Evolutionary conservation across 176 grass and related monocot species (phyloP).

Genomic region (Triticum monococcum): DNA sequence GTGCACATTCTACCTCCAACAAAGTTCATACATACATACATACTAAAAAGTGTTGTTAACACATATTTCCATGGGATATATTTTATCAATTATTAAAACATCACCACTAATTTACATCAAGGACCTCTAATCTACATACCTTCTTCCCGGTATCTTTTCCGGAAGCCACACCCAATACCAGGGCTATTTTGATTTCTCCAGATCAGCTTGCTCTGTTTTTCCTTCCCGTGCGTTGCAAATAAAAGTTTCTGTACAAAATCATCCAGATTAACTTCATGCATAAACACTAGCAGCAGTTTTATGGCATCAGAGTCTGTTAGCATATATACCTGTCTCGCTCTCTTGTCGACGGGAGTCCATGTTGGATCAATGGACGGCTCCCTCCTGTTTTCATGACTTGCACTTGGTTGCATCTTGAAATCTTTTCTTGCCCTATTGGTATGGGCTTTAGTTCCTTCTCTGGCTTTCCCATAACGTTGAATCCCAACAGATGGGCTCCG

Average conservation of each 20-base stretch:
- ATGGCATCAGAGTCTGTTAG: not conserved
- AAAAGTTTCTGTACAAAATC: conserved; percentile 75
- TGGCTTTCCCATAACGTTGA: conserved; percentile 22
- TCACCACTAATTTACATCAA: not conserved
- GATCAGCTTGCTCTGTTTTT: conserved; percentile 88
- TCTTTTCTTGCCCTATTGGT: conserved; percentile 45
- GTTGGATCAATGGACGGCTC: conserved; percentile 45
- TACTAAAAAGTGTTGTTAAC: not conserved
- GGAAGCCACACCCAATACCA: conserved; percentile 40
- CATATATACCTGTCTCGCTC: conserved; percentile 71
- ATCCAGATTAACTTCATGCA: conserved; percentile 17
- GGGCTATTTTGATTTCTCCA: conserved; percentile 83
- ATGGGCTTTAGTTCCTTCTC: conserved; percentile 36
- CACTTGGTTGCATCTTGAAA: conserved; percentile 40
- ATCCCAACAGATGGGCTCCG: conserved; percentile 31
- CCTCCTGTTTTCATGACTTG: conserved; percentile 44
- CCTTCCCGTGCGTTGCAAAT: conserved; percentile 75
- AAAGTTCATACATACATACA: not conserved
- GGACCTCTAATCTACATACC: conserved; percentile 30
- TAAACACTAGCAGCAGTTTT: conserved; percentile 7
- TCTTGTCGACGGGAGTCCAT: conserved; percentile 93
- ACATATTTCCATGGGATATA: conserved; percentile 22
- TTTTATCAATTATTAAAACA: conserved; percentile 37
- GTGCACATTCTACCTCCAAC: not conserved
- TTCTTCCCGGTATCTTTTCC: conserved; percentile 70